Base-by-base conservation (phyloP, 1,284 basidiomycete genomes). In the Tilletiopsis washingtonensis region DNA sequence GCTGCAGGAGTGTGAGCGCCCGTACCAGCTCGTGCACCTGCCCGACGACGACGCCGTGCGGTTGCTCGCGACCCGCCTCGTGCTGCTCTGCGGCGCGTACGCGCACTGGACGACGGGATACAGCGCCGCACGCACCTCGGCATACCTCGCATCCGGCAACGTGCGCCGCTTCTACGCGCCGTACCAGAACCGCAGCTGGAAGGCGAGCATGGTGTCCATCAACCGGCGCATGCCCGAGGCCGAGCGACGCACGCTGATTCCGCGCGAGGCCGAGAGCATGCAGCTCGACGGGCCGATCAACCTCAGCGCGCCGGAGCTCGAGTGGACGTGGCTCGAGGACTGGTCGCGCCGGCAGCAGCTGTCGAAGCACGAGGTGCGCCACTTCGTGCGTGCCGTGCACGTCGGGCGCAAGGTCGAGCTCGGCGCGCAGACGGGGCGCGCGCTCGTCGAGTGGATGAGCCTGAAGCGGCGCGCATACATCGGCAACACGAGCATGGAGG, bases 401-500 rank as follows among this genome's bases (percentile, higher is more conserved):
- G 29, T 59, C 12, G 68, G 64, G 1, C 52, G 61, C 20, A 56
- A 54, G 25, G 52, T 62, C 46, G 41, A 43, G 32, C 45, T 47
- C 32, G 45, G 23, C 50, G 57, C 7, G 54, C 56, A 45, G 51
- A 62, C 38, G 45, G 68, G 64, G 7, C 29, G 46, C 54, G 57
- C 68, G 46, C 54, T 76, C 38, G 68, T 76, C 36, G 72, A 74
- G 45, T 55, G 57, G 29, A 75, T 75, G 48, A 73, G 91, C 60
- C 84, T 99, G 49, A 97, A 96, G 74, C 88, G 89, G 67, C 81
- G 94, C 5, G 77, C 78, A 26, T 71, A 89, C 71, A 97, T 84
- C 70, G 93, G 94, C 7, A 99, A 94, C 64, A 99, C 94, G 0
- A 88, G 86, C 62, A 99, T 99, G 94, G 91, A 97, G 65, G 83